Conservation (phyloP, 768 basidiomycete species). For the Termitomyces sp. region DNA sequence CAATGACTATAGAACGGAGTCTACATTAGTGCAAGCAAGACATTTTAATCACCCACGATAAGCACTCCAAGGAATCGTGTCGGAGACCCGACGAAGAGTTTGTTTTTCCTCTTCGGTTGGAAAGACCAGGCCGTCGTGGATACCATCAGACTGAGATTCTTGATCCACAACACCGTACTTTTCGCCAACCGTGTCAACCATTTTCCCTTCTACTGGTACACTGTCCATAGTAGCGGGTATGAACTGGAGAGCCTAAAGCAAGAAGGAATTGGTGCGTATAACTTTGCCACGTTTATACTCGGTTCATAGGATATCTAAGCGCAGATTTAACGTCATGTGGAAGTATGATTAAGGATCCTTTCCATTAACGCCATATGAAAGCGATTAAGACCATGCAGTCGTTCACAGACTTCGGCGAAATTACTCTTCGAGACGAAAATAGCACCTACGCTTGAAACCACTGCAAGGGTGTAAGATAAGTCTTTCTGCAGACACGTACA, state of each 20-base stretch:
- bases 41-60: conserved; percentile 30
- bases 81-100: conserved; percentile 57
- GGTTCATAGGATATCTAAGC: not conserved
- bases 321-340: not conserved
- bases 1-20: conserved; percentile 40
- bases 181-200: not conserved
- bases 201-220: not conserved
- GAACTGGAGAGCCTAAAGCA: not conserved
- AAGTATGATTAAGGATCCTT: not conserved
- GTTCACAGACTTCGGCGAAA: not conserved
- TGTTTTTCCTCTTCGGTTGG: conserved; percentile 57
- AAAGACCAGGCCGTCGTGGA: conserved; percentile 52
- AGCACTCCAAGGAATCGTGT: conserved; percentile 51
- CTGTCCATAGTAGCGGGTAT: not conserved
- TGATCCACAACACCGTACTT: not conserved
- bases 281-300: not conserved
- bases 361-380: not conserved
- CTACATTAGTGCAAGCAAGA: not conserved
- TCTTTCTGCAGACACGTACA: not conserved
- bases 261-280: not conserved
- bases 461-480: not conserved
- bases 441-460: too few relatives aligned
- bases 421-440: not conserved
- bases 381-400: not conserved
- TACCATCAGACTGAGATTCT: conserved; percentile 11